A percentile compares a stretch with the other conserved stretches of the same genome.
phyloP scores from a whole-genome alignment of 2,329 filamentous ascomycete genomes.

The Verticillium longisporum region DNA sequence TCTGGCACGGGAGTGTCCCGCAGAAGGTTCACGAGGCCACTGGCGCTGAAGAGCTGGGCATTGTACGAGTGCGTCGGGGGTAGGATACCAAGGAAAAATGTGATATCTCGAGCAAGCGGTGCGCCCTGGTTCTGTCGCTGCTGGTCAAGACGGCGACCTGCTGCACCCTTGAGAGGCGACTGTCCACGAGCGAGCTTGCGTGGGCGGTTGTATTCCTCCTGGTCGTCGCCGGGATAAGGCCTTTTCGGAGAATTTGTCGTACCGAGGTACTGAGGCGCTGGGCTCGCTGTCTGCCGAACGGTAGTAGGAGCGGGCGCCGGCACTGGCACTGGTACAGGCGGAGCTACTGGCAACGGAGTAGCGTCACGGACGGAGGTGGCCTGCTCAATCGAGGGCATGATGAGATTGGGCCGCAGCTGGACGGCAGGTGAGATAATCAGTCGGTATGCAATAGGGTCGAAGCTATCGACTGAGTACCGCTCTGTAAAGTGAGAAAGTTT shows the following conservation, averaged over 20 bases:
- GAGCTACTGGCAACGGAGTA: slow-evolving; percentile 31
- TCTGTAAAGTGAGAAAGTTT: slow-evolving; percentile 67
- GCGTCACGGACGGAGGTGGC: slow-evolving; percentile 31
- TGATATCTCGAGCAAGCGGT: slow-evolving; percentile 65
- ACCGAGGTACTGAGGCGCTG: slow-evolving; percentile 37
- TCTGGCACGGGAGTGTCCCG: slow-evolving; percentile 61
- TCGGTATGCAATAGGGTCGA: slow-evolving; percentile 73
- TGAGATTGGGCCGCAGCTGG: slow-evolving; percentile 62
- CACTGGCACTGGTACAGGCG: not conserved
- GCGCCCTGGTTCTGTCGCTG: slow-evolving; percentile 58
- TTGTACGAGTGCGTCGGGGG: slow-evolving; percentile 68
- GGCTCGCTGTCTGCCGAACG: slow-evolving; percentile 28
- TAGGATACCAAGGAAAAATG: slow-evolving; percentile 63
- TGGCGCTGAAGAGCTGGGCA: slow-evolving; percentile 60
- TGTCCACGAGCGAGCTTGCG: slow-evolving; percentile 85
- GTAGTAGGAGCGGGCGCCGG: not conserved
- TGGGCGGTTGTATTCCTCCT: slow-evolving; percentile 62
- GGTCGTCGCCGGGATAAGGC: slow-evolving; percentile 61
- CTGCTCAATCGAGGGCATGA: slow-evolving; percentile 48
- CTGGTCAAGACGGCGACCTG: slow-evolving; percentile 77
- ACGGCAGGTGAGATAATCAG: slow-evolving; percentile 75
- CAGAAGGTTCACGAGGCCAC: slow-evolving; percentile 67
- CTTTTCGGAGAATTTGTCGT: slow-evolving; percentile 52
- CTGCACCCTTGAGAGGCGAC: slow-evolving; percentile 86
- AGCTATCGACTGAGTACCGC: slow-evolving; percentile 66